Evolutionary conservation across 352 stramenopile genomes (phyloP).

Genomic region (Albugo laibachii): DNA sequence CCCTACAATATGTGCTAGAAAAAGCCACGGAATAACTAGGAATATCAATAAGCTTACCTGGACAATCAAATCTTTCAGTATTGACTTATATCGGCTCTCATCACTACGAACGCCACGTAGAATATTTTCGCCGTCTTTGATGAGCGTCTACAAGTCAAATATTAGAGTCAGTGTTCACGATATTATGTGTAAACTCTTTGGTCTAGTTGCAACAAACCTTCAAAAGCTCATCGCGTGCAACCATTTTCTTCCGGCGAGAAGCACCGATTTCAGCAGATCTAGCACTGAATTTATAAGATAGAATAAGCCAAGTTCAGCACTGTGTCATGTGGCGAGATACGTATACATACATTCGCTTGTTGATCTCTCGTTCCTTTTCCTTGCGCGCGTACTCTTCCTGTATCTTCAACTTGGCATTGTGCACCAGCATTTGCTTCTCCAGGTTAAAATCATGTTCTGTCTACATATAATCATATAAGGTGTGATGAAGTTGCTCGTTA

Average conservation of each 20-base stretch:
- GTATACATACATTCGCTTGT: conserved; percentile 68
- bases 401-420: conserved; percentile 96
- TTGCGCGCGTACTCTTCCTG: conserved; percentile 95
- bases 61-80: conserved; percentile 94
- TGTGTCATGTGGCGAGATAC: background rate
- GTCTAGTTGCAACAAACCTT: conserved; percentile 13
- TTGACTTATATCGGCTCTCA: conserved; percentile 81
- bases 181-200: background rate
- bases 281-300: conserved; percentile 21
- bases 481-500: background rate
- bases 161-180: background rate
- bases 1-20: conserved; percentile 14
- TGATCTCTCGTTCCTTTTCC: conserved; percentile 93
- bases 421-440: conserved; percentile 96
- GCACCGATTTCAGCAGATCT: conserved; percentile 87
- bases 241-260: conserved; percentile 95
- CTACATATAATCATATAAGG: conserved; percentile 19
- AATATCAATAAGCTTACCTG: conserved; percentile 22
- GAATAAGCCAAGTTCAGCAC: background rate
- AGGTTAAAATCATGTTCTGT: conserved; percentile 98
- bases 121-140: conserved; percentile 36
- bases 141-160: conserved; percentile 21
- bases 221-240: conserved; percentile 78
- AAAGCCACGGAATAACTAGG: background rate
- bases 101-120: conserved; percentile 29